Base-by-base conservation (phyloP, 2,329 filamentous ascomycete genomes). In the Cytospora chrysosperma region DNA sequence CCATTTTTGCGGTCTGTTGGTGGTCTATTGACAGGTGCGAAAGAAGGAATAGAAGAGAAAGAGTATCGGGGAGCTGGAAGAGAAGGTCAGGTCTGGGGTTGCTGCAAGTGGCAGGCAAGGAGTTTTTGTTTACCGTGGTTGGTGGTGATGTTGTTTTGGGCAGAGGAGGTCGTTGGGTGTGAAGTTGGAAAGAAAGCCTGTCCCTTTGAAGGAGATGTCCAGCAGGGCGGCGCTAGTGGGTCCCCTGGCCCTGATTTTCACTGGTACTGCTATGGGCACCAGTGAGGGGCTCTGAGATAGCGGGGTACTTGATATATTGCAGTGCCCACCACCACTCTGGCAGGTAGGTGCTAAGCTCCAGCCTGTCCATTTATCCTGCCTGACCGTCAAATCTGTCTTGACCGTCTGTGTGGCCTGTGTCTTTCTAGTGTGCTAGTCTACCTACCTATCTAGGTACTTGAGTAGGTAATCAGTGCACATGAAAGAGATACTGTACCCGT, bases 1-100 rank as follows among this genome's bases (percentile, higher is more conserved):
- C 71, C 72, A 74, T 74, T 67, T 71, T 66, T 62, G 34, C 32
- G 64, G 47, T 59, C 32, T 67, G 56, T 53, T 66, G 60, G 55
- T 37, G 64, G 67, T 61, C 68, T 50, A 56, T 60, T 61, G 55
- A 64, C 51, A 59, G 66, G 37, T 58, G 61, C 19, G 40, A 54
- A 57, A 61, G 59, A 64, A 58, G 63, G 52, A 64, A 58, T 64
- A 63, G 60, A 9, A 66, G 51, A 62, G 28, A 34, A 43, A 55
- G 24, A 27, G 52, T 63, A 56, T 37, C 37, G 40, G 62, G 64
- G 49, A 47, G 52, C 43, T 53, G 32, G 59, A 53, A 57, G 32
- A 53, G 50, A 66, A 62, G 56, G 43, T 58, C 49, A 30, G 37
- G 43, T 37, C 26, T 47, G 56, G 47, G 49, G 56, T 30, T 19